Percentiles rank a stretch among this genome's conserved stretches.
These are phyloP conservation scores for Coniosporium tulheliwenetii DNA, from an alignment of 2,329 filamentous ascomycete species.

Conservation along the genomic window DNA sequence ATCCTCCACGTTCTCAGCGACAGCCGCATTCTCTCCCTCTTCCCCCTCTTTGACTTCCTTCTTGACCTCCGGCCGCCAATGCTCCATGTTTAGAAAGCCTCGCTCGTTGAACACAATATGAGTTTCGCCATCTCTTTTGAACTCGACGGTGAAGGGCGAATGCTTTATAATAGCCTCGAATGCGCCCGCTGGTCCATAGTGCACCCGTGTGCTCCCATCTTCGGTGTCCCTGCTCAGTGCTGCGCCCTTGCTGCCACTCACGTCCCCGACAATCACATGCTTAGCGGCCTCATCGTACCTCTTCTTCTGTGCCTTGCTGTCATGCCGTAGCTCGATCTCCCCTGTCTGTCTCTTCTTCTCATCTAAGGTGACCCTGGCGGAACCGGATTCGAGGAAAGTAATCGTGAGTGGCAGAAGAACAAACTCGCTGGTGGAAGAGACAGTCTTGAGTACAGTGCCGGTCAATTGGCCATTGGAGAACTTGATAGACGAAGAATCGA, in stretches of 20 bases:
- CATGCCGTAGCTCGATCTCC: constrained; percentile 73
- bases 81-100: constrained; percentile 85
- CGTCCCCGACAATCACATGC: constrained; percentile 73
- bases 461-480: constrained; percentile 70
- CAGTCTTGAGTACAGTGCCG: constrained; percentile 67
- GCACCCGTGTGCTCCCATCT: constrained; percentile 52
- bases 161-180: constrained; percentile 77
- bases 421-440: constrained; percentile 48
- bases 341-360: constrained; percentile 82
- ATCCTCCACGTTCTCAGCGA: constrained; percentile 41
- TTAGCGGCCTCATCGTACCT: constrained; percentile 84
- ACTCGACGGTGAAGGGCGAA: constrained; percentile 71
- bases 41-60: constrained; percentile 39
- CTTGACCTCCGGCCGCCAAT: constrained; percentile 83
- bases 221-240: constrained; percentile 51
- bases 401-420: constrained; percentile 71
- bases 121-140: constrained; percentile 64
- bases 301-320: constrained; percentile 74
- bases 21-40: constrained; percentile 25
- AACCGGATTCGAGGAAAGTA: constrained; percentile 79
- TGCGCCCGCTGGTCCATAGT: constrained; percentile 60
- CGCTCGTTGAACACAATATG: constrained; percentile 82
- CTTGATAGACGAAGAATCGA: constrained; percentile 54
- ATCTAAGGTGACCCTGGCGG: constrained; percentile 74
- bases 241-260: constrained; percentile 56